A percentile compares a stretch with the other conserved stretches of the same genome.
Conservation (phyloP, 2,329 filamentous ascomycete genomes). For the Colletotrichum lindemuthianum region DNA sequence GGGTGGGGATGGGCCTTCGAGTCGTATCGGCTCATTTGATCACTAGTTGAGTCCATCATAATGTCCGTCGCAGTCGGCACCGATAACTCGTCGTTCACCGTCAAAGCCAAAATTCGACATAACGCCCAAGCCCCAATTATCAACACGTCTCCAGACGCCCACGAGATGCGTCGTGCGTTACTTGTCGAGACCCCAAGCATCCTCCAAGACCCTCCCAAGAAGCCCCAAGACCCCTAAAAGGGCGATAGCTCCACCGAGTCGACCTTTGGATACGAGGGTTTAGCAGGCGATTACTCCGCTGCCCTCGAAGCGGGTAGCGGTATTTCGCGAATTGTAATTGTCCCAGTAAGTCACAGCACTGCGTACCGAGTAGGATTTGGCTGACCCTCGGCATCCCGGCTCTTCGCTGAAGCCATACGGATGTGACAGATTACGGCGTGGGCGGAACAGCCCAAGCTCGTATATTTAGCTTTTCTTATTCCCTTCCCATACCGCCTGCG, state of each 20-base stretch:
- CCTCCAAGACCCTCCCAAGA: constrained; percentile 16
- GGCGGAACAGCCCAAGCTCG: not conserved
- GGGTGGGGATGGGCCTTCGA: not conserved
- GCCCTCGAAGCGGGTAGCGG: no score
- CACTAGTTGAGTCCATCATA: constrained; percentile 13
- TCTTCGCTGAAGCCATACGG: constrained; percentile 7
- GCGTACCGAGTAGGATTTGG: not conserved
- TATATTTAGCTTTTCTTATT: constrained; percentile 12
- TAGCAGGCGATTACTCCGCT: no score
- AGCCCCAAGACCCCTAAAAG: constrained; percentile 21
- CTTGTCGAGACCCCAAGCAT: constrained; percentile 3
- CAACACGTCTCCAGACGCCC: not conserved
- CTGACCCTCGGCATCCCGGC: not conserved
- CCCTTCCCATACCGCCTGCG: not conserved
- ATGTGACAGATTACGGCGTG: constrained; percentile 5
- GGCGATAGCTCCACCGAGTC: constrained; percentile 8
- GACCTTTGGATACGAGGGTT: constrained; percentile 26
- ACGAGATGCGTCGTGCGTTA: not conserved
- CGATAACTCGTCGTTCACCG: not conserved
- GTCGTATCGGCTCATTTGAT: constrained; percentile 16
- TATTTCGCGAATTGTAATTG: no score
- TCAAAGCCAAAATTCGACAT: not conserved
- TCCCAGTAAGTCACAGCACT: no score
- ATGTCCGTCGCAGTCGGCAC: constrained; percentile 11
- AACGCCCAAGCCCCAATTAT: constrained; percentile 10